These are phyloP conservation scores for Spencermartinsiella europaea DNA, from an alignment of 805 yeast species.

Conservation along the genomic window DNA sequence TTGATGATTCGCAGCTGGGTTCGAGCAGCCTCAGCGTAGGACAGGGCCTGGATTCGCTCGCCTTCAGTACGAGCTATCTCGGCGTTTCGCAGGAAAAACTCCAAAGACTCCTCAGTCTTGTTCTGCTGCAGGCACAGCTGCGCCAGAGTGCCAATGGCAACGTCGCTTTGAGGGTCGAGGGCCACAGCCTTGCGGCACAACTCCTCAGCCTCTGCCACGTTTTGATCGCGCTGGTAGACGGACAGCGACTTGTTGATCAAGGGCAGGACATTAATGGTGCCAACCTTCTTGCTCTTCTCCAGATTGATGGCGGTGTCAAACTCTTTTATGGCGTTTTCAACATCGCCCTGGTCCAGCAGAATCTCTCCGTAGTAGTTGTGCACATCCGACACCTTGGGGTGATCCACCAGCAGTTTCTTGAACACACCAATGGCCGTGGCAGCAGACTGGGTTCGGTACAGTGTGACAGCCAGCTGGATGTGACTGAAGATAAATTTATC, in stretches of 20 bases:
- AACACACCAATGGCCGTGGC: slow-evolving; percentile 17
- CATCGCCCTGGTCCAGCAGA: slow-evolving; percentile 72
- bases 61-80: slow-evolving; percentile 75
- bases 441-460: slow-evolving; percentile 58
- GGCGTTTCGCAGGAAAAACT: slow-evolving; percentile 76
- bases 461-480: slow-evolving; percentile 89
- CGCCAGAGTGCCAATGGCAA: slow-evolving; percentile 86
- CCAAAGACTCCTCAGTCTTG: slow-evolving; percentile 74
- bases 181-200: slow-evolving; percentile 70
- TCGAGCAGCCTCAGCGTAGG: slow-evolving; percentile 88
- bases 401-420: slow-evolving; percentile 38
- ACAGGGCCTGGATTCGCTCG: slow-evolving; percentile 85
- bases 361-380: slow-evolving; percentile 96
- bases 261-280: slow-evolving; percentile 83
- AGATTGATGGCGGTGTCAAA: slow-evolving; percentile 82
- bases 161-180: slow-evolving; percentile 82
- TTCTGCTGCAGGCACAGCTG: slow-evolving; percentile 84
- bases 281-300: slow-evolving; percentile 51
- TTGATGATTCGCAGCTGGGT: slow-evolving; percentile 66
- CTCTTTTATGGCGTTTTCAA: slow-evolving; percentile 67
- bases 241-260: slow-evolving; percentile 82
- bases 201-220: slow-evolving; percentile 53
- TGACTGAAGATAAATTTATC: slow-evolving; percentile 74
- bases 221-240: slow-evolving; percentile 33
- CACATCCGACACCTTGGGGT: slow-evolving; percentile 81